Evolutionary conservation across 441 rosid species (phyloP).

Genomic region (Eugenia klotzschiana): DNA sequence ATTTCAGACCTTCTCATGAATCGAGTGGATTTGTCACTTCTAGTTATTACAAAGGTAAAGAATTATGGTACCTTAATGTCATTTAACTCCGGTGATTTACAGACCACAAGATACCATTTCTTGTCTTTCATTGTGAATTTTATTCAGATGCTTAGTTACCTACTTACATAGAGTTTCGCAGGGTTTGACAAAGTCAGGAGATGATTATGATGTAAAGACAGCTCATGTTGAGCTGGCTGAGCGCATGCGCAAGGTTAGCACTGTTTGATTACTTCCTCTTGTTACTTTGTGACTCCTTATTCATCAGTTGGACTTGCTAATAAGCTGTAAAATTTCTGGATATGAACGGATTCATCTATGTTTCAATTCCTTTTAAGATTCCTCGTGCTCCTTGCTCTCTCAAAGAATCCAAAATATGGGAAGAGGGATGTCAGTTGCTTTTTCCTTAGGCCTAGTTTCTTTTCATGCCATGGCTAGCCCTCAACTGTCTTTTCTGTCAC

Average conservation of each 20-base stretch:
- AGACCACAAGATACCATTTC: not conserved
- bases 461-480: not conserved
- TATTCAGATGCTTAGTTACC: not conserved
- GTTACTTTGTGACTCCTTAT: not conserved
- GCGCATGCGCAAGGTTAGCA: slow-evolving; percentile 93
- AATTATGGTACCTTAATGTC: not conserved
- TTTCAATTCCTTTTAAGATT: not conserved
- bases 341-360: not conserved
- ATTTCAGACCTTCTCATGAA: slow-evolving; percentile 96
- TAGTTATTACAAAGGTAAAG: slow-evolving; percentile 86
- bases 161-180: slow-evolving; percentile 13
- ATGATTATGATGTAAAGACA: slow-evolving; percentile 86
- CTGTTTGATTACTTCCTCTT: not conserved
- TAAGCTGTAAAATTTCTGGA: not conserved
- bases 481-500: not conserved
- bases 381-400: not conserved
- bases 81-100: not conserved
- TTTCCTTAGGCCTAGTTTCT: not conserved
- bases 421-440: not conserved
- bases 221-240: slow-evolving; percentile 98
- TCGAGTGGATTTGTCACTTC: slow-evolving; percentile 91
- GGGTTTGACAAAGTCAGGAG: slow-evolving; percentile 94
- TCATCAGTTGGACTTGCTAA: not conserved
- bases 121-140: not conserved
- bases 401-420: not conserved